A percentile compares a stretch with the other conserved stretches of the same genome.
Evolutionary conservation across 2,329 filamentous ascomycete species (phyloP).

Genomic region (Pezicula rhizophila): DNA sequence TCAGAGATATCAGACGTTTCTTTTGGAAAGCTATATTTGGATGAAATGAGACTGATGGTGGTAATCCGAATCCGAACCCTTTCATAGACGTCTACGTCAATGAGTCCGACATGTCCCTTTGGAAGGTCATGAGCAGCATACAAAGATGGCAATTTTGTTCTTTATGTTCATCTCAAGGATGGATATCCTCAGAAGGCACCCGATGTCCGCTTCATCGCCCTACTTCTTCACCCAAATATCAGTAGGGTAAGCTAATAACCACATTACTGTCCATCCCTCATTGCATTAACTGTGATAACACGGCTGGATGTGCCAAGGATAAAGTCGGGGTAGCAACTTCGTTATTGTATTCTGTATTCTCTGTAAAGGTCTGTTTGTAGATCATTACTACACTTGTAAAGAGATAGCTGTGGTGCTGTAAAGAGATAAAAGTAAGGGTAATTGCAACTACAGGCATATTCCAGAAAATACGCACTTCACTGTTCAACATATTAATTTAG

Average conservation of each 20-base stretch:
- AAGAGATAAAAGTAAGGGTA: too few species aligned
- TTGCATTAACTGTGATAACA: constrained; percentile 9
- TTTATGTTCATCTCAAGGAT: constrained; percentile 15
- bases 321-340: too few species aligned
- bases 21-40: constrained; percentile 5
- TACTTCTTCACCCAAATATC: constrained; percentile 20
- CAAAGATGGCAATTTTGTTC: constrained; percentile 31
- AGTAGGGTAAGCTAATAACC: constrained; percentile 14
- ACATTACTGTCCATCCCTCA: background rate
- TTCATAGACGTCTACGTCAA: constrained; percentile 19
- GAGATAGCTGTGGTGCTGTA: too few species aligned
- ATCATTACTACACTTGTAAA: too few species aligned
- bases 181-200: constrained; percentile 16
- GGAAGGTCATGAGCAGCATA: constrained; percentile 61
- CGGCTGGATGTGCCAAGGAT: constrained; percentile 14
- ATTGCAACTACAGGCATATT: too few species aligned
- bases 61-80: constrained; percentile 14
- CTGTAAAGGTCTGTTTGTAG: too few species aligned
- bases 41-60: constrained; percentile 16
- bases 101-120: constrained; percentile 28
- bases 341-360: too few species aligned
- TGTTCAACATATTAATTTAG: too few species aligned
- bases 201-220: constrained; percentile 15
- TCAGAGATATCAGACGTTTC: background rate
- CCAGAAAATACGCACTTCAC: too few species aligned